phyloP scores from a whole-genome alignment of 768 basidiomycete genomes.

The Tricholoma terreum region DNA sequence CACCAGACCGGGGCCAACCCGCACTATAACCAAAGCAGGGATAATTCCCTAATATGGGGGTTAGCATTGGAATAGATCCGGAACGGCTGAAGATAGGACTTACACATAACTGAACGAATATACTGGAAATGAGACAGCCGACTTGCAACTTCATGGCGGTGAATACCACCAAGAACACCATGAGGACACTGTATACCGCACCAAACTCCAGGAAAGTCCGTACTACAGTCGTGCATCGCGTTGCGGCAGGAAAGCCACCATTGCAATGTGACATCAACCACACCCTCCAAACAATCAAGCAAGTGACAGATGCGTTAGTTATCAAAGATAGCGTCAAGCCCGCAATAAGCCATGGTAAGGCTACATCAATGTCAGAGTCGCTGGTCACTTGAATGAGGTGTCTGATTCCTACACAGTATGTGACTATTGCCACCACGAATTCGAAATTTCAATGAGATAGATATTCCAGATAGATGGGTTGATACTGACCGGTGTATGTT shows the following conservation, averaged over 20 bases:
- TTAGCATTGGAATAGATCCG: background rate
- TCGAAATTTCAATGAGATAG: background rate
- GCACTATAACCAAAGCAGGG: conserved; percentile 1
- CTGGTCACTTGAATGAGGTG: background rate
- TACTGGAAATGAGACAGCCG: conserved; percentile 7
- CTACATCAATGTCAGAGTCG: background rate
- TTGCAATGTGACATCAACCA: conserved; percentile 4
- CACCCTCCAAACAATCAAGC: conserved; percentile 5
- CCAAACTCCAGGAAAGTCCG: conserved; percentile 18
- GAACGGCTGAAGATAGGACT: background rate
- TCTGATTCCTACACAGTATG: background rate
- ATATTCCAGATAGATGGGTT: background rate
- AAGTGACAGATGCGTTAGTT: background rate
- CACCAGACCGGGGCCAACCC: background rate
- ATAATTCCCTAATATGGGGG: background rate
- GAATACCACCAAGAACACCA: conserved; percentile 11
- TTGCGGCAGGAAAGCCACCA: background rate
- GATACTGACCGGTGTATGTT: conserved; percentile 2
- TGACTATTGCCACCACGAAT: background rate
- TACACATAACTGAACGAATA: conserved; percentile 15
- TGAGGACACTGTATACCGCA: conserved; percentile 12
- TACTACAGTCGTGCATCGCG: conserved; percentile 8
- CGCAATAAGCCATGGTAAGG: background rate
- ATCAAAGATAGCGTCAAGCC: background rate
- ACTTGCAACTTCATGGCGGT: conserved; percentile 10